Evolutionary conservation across 2,329 filamentous ascomycete species (phyloP).

Genomic region (Hypomyces perniciosus): DNA sequence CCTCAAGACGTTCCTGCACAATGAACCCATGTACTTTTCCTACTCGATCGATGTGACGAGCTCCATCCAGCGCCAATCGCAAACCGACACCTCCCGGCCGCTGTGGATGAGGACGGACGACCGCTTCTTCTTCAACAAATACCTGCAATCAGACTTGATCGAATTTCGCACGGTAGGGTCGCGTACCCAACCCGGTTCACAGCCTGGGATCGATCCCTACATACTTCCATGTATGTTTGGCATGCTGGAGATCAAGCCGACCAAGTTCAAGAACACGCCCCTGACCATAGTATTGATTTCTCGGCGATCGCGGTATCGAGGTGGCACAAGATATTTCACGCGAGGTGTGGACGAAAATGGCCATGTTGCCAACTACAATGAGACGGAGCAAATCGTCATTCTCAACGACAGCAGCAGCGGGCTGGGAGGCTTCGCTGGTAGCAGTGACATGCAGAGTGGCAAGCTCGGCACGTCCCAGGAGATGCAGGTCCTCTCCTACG

Average conservation of each 20-base stretch:
- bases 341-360: constrained; percentile 89
- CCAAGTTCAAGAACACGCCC: constrained; percentile 75
- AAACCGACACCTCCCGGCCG: constrained; percentile 63
- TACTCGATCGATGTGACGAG: constrained; percentile 97
- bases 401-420: constrained; percentile 75
- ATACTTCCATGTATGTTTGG: constrained; percentile 95
- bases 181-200: constrained; percentile 59
- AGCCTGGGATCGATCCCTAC: constrained; percentile 78
- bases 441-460: constrained; percentile 68
- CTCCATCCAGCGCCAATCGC: constrained; percentile 88
- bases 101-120: constrained; percentile 92
- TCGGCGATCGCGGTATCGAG: constrained; percentile 78
- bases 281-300: constrained; percentile 86
- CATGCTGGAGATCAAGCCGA: constrained; percentile 86
- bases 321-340: constrained; percentile 90
- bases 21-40: constrained; percentile 93
- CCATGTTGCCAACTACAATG: constrained; percentile 97
- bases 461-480: constrained; percentile 61
- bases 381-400: constrained; percentile 89
- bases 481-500: constrained; percentile 85
- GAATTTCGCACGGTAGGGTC: constrained; percentile 67
- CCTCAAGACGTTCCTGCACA: constrained; percentile 74
- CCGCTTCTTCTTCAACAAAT: constrained; percentile 98
- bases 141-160: constrained; percentile 85
- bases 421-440: constrained; percentile 73